Base-by-base conservation (phyloP, 495 filamentous ascomycete species). In the Monascus purpureus region DNA sequence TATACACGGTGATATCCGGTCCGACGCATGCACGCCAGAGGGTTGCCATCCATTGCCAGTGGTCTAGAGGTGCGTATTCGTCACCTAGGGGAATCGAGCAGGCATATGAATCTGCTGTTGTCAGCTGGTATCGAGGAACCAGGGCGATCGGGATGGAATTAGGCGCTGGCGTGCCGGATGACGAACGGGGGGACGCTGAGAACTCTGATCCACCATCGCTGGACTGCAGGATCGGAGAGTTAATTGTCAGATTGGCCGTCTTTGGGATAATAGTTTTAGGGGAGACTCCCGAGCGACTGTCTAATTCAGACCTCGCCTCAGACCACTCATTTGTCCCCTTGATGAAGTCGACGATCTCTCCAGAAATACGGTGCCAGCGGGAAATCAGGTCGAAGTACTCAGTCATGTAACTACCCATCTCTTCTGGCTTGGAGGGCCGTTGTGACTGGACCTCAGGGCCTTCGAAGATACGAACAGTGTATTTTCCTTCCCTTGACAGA, bases 1-100 rank as follows among this genome's bases (percentile, higher is more conserved):
- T 49, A 39, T 57, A 88, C 13, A 97, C 69, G 0, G 84, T 93
- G 37, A 95, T 63, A 55, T 97, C 90, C 0, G 87, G 72, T 0
- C 83, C 86, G 0, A 88, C 69, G 32, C 82, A 80, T 1, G 82
- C 80, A 1, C 87, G 77, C 88, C 88, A 97, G 2, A 94, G 67
- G 31, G 82, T 90, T 17, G 88, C 90, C 64, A 88, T 83, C 90
- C 90, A 95, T 55, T 94, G 85, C 90, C 90, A 97, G 50, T 97
- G 90, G 46, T 97, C 85, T 17, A 82, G 61, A 0, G 82, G 76
- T 1, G 70, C 69, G 49, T 93, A 93, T 2, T 72, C 62, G 41
- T 94, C 87, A 8, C 63, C 56, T 29, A 93, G 80, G 6, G 79
- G 79, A 8, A 87, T 72, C 11, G 64, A 57, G 31, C 65, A 70